Percentiles rank a stretch among this genome's conserved stretches.
These are phyloP conservation scores for Sugiyamaella qingdaonensis DNA, from an alignment of 805 yeast species.

Conservation along the genomic window DNA sequence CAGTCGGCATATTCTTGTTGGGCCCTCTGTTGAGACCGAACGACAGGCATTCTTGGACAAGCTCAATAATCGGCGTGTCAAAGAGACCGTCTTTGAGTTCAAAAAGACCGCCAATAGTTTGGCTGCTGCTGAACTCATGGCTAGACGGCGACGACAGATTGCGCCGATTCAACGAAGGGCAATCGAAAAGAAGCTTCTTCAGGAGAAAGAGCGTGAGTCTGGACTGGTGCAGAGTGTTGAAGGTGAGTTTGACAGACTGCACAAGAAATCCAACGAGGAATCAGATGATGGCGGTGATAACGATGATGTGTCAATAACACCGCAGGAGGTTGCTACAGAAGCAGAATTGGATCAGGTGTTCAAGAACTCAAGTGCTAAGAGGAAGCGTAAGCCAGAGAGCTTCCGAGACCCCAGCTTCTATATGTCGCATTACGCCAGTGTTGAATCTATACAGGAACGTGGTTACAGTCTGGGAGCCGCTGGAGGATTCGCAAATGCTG, in stretches of 20 bases:
- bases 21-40: conserved; percentile 51
- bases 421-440: conserved; percentile 86
- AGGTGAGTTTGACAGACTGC: conserved; percentile 3
- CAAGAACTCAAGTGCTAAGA: conserved; percentile 37
- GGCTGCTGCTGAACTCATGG: conserved; percentile 72
- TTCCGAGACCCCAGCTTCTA: conserved; percentile 76
- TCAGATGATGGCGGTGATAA: not conserved
- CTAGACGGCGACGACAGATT: conserved; percentile 75
- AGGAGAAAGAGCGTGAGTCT: conserved; percentile 14
- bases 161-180: conserved; percentile 85
- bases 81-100: conserved; percentile 94
- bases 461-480: conserved; percentile 49
- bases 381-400: conserved; percentile 41
- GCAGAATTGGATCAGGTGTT: conserved; percentile 35
- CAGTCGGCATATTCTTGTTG: conserved; percentile 70
- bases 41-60: conserved; percentile 67
- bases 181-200: conserved; percentile 39
- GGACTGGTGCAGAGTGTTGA: conserved; percentile 9
- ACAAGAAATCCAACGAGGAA: not conserved
- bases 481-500: conserved; percentile 74
- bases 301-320: conserved; percentile 36
- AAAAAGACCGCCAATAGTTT: conserved; percentile 39
- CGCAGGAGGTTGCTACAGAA: conserved; percentile 11
- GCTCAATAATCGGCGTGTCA: conserved; percentile 60
- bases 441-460: conserved; percentile 72